These are phyloP conservation scores for Pseudevernia furfuracea DNA, from an alignment of 495 filamentous ascomycete species.

Conservation along the genomic window DNA sequence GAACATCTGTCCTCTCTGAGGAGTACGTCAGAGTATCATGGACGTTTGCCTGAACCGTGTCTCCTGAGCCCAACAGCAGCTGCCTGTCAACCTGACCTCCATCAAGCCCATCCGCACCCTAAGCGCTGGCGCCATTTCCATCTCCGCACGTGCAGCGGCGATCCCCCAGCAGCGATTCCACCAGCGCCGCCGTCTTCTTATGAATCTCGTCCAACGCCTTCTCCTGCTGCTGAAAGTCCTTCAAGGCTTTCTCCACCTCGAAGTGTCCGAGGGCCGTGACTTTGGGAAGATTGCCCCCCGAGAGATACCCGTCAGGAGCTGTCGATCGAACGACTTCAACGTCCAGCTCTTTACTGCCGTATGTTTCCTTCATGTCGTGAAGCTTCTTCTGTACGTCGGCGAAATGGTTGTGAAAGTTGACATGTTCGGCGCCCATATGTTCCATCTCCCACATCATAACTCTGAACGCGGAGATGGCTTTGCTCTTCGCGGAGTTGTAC, in stretches of 20 bases:
- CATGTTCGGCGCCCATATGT: not conserved
- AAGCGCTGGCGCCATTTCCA: not conserved
- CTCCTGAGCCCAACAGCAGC: no score
- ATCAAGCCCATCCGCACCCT: not conserved
- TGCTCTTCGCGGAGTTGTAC: not conserved
- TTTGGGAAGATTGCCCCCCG: not conserved
- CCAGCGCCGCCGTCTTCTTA: not conserved
- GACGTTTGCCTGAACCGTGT: no score
- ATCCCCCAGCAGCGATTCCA: not conserved
- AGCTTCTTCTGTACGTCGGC: not conserved
- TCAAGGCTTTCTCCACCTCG: not conserved
- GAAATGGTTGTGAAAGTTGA: not conserved
- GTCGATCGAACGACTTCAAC: not conserved
- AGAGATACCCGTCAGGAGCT: not conserved
- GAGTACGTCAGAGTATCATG: no score
- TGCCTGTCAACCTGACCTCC: not conserved
- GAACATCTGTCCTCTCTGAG: not conserved
- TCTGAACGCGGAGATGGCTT: not conserved
- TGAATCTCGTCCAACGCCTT: not conserved
- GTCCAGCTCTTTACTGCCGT: not conserved
- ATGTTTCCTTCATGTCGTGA: not conserved
- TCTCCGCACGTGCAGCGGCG: not conserved
- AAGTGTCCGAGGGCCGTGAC: not conserved
- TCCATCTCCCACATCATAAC: not conserved
- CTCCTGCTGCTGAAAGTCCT: not conserved